phyloP scores from a whole-genome alignment of 2,329 filamentous ascomycete genomes.

The Exophiala calicioides region DNA sequence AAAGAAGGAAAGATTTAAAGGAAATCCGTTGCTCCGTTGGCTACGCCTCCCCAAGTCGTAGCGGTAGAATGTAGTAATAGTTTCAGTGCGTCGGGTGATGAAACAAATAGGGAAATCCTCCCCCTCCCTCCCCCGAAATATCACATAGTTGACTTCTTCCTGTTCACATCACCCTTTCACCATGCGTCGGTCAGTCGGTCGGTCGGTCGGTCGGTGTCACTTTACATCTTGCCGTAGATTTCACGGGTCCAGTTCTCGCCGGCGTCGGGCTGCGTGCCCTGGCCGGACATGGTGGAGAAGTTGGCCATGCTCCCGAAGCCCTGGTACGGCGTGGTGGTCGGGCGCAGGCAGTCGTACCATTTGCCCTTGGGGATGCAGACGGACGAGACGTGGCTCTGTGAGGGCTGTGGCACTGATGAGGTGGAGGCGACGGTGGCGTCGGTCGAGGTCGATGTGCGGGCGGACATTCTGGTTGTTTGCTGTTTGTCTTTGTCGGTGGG shows the following conservation, averaged over 20 bases:
- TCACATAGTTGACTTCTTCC: background rate
- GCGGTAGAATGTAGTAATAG: background rate
- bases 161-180: too few species aligned
- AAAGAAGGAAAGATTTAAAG: too few species aligned
- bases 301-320: conserved; percentile 22
- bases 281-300: conserved; percentile 15
- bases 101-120: too few species aligned
- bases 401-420: conserved; percentile 6
- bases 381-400: conserved; percentile 8
- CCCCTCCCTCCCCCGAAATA: background rate
- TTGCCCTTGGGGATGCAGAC: conserved; percentile 23
- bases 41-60: too few species aligned
- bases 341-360: conserved; percentile 25
- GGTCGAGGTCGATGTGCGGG: conserved; percentile 2
- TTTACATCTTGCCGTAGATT: conserved; percentile 17
- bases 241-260: conserved; percentile 20
- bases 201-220: background rate
- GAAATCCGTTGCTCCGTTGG: too few species aligned
- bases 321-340: conserved; percentile 14
- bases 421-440: conserved; percentile 1
- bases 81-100: too few species aligned
- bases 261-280: conserved; percentile 3
- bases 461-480: conserved; percentile 5
- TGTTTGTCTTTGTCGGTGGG: background rate
- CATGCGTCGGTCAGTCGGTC: too few species aligned